Percentiles rank a stretch among this genome's conserved stretches.
Evolutionary conservation across 352 stramenopile species (phyloP).

Genomic region (Globisporangium heterothallicum): DNA sequence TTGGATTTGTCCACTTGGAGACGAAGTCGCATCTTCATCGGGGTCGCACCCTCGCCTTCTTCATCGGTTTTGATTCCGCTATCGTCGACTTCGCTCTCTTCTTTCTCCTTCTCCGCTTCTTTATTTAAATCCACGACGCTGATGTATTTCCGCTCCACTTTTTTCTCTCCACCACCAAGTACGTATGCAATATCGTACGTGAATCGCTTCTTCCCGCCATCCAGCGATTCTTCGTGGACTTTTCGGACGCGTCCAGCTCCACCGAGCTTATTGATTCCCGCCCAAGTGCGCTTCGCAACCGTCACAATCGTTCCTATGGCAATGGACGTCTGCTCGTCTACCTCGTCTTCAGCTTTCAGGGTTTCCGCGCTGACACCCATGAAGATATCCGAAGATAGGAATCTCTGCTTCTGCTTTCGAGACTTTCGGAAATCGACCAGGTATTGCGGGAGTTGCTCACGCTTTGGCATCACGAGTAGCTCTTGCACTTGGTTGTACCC

Average conservation of each 20-base stretch:
- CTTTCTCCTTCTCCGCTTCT: constrained; percentile 22
- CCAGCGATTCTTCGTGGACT: constrained; percentile 37
- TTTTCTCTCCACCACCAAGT: constrained; percentile 68
- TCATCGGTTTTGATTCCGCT: constrained; percentile 6
- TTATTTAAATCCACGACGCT: constrained; percentile 48
- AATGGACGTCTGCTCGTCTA: constrained; percentile 42
- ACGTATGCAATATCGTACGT: constrained; percentile 76
- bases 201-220: constrained; percentile 36
- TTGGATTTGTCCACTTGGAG: constrained; percentile 17
- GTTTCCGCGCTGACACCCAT: constrained; percentile 35
- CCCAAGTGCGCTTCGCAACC: constrained; percentile 79
- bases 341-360: constrained; percentile 25
- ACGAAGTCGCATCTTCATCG: constrained; percentile 20
- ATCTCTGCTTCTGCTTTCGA: constrained; percentile 47
- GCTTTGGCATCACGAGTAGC: constrained; percentile 36
- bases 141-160: constrained; percentile 79
- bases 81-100: constrained; percentile 6
- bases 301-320: constrained; percentile 56
- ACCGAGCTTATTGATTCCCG: constrained; percentile 84
- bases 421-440: constrained; percentile 46
- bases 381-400: constrained; percentile 56
- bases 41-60: constrained; percentile 10
- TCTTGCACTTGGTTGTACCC: constrained; percentile 33
- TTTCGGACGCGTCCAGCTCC: constrained; percentile 63
- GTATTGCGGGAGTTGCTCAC: constrained; percentile 35